These are phyloP conservation scores for Schizochytrium sp. DNA, from an alignment of 108 stramenopile genomes.

Conservation along the genomic window DNA sequence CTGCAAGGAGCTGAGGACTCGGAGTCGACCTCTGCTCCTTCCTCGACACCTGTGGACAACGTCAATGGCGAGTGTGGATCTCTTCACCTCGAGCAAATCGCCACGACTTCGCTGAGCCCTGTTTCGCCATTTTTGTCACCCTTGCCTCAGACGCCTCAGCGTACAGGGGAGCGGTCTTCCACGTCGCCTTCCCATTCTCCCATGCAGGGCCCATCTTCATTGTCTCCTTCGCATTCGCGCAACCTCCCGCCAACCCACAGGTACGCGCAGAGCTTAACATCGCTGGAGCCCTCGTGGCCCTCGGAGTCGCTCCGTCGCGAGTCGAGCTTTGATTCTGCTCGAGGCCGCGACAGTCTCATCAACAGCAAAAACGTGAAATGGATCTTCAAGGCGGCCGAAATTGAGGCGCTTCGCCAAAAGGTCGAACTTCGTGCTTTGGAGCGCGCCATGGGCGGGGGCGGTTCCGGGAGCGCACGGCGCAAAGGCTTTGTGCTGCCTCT, in stretches of 20 bases:
- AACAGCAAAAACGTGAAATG: not conserved
- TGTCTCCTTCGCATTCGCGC: no score
- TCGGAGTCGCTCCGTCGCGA: not conserved
- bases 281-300: not conserved
- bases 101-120: no score
- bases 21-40: no score
- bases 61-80: no score
- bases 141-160: no score
- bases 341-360: not conserved
- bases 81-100: no score
- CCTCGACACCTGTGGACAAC: no score
- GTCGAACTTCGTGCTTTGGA: not conserved
- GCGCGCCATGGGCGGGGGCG: not conserved
- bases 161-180: no score
- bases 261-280: not conserved
- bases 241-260: not conserved
- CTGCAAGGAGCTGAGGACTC: no score
- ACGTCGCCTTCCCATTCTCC: no score
- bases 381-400: slow-evolving; percentile 8
- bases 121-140: no score
- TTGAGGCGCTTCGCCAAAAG: not conserved
- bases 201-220: no score
- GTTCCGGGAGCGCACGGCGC: not conserved
- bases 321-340: not conserved
- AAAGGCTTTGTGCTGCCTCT: not conserved